These are phyloP conservation scores for Pogostemon cablin DNA, from an alignment of 257 asterid genomes.

Conservation along the genomic window DNA sequence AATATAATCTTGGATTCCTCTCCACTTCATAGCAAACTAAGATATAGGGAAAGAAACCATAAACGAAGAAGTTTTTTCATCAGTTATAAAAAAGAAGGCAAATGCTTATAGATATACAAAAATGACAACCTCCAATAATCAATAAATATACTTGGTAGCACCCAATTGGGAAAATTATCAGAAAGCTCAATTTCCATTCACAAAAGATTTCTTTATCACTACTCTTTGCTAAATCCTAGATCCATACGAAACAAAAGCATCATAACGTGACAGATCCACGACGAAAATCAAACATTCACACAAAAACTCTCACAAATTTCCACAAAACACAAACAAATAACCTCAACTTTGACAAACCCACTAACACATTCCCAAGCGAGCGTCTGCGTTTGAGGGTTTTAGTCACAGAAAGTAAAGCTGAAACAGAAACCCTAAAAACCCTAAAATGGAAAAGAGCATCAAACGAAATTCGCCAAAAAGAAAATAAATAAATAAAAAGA, in stretches of 20 bases:
- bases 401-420: slow-evolving; percentile 33
- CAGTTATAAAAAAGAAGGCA: background rate
- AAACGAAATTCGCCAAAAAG: background rate
- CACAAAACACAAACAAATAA: slow-evolving; percentile 9
- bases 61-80: background rate
- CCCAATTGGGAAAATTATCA: background rate
- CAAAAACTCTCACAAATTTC: slow-evolving; percentile 22
- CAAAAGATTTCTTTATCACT: slow-evolving; percentile 3
- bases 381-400: slow-evolving; percentile 27
- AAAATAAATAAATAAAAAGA: background rate
- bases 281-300: slow-evolving; percentile 14
- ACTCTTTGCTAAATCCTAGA: slow-evolving; percentile 23
- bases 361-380: background rate
- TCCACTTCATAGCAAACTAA: background rate
- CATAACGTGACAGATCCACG: slow-evolving; percentile 35
- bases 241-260: slow-evolving; percentile 13
- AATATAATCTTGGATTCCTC: background rate
- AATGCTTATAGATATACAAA: slow-evolving; percentile 4
- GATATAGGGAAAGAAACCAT: background rate
- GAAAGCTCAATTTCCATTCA: slow-evolving; percentile 1
- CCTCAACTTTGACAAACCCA: slow-evolving; percentile 29
- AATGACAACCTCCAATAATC: background rate
- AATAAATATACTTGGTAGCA: background rate
- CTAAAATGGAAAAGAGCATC: slow-evolving; percentile 24
- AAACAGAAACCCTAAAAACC: slow-evolving; percentile 43